Base-by-base conservation (phyloP, 176 grass and related monocot species). In the Secale cereale region DNA sequence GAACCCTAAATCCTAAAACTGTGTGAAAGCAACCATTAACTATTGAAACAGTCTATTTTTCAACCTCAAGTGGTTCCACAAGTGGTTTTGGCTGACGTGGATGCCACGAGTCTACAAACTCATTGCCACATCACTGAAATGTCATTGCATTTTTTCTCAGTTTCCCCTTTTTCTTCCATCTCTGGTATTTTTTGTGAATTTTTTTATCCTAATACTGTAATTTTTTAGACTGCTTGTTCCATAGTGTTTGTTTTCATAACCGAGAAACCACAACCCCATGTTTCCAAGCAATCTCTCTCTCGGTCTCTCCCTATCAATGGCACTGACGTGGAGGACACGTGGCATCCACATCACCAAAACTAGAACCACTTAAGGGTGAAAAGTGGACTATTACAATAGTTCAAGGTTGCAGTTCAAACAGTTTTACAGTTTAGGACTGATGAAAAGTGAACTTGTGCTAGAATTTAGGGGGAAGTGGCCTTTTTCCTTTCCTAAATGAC, bases 241-340 rank as follows among this genome's bases (percentile, higher is more conserved):
- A 22, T 69, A 69, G 66, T 69, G 66, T 69, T 69, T n/a, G 66
- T 69, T 69, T 36, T 31, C 66, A 68, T 35, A 22, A 68, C 65
- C 65, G 1, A 22, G 19, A 22, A 69, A 22, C 32, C 50, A 54
- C 16, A 20, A 54, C 20, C 50, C 50, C 50, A 8, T 54, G 15
- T 54, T 54, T 54, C 50, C 50, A 54, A 54, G 50, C 6, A 8
- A 1, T 54, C 50, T 46, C 48, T 36, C 36, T 54, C 50, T 54
- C 46, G 46, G 46, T 50, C 17, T 54, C 50, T 54, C 17, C 50
- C 50, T 20, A 63, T 63, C 26, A 63, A 63, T 28, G 60, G 23
- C 60, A 63, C 11, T 28, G 25, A 63, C 60, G 2, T 20, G 50
- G 50, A 54, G 50, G 50, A 54, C 50, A 54, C 17, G 2, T 54